Conservation (phyloP, 257 asterid species). For the Przewalskia tangutica region DNA sequence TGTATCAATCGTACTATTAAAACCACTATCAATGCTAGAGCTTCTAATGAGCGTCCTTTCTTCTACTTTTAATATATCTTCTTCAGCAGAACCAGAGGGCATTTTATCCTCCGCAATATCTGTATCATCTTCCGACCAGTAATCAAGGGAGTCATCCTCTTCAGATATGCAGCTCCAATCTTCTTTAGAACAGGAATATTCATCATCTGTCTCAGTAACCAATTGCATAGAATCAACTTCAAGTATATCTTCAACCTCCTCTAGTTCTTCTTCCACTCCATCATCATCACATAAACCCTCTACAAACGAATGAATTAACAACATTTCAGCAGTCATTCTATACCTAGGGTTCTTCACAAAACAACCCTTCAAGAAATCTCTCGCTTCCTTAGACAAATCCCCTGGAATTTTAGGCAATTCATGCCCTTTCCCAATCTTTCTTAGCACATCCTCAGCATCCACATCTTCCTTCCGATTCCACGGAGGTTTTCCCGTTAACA, state of each 20-base stretch:
- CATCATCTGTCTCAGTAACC: constrained; percentile 43
- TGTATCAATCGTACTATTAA: constrained; percentile 17
- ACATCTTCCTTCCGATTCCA: constrained; percentile 36
- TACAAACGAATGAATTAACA: constrained; percentile 53
- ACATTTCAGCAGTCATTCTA: constrained; percentile 76
- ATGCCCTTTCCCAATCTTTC: constrained; percentile 35
- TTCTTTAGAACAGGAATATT: constrained; percentile 12
- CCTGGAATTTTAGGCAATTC: constrained; percentile 42
- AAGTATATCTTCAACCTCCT: constrained; percentile 46
- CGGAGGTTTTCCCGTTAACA: constrained; percentile 66
- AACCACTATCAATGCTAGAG: constrained; percentile 23
- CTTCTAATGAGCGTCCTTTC: constrained; percentile 9
- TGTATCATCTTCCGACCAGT: constrained; percentile 43
- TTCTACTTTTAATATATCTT: constrained; percentile 15
- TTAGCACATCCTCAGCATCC: constrained; percentile 36
- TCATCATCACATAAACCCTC: constrained; percentile 34
- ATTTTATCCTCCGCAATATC: constrained; percentile 20
- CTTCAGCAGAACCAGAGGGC: constrained; percentile 21
- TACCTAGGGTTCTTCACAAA: constrained; percentile 58
- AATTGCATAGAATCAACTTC: constrained; percentile 35
- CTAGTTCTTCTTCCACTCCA: constrained; percentile 20
- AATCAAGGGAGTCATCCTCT: constrained; percentile 11
- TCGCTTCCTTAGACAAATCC: constrained; percentile 50
- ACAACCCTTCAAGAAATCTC: constrained; percentile 63
- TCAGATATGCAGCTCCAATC: constrained; percentile 31